A percentile compares a stretch with the other conserved stretches of the same genome.
Evolutionary conservation across 768 basidiomycete species (phyloP).

Genomic region (Sporobolomyces phaffii): DNA sequence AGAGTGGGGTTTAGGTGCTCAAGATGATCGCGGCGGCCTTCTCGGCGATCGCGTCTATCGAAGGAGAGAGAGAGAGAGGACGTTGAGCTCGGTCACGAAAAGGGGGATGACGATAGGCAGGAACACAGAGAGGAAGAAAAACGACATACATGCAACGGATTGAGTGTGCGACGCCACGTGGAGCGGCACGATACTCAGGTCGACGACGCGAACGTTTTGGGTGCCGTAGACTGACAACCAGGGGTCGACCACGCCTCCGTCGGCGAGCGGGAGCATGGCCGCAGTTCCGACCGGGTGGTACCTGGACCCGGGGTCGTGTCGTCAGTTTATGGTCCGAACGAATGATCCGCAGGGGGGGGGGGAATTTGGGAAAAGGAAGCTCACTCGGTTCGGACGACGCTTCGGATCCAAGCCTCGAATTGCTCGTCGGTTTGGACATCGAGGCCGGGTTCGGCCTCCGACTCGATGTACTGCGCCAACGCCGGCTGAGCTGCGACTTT

Average conservation of each 20-base stretch:
- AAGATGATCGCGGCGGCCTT: slow-evolving; percentile 29
- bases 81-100: too few relatives aligned
- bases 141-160: slow-evolving; percentile 13
- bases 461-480: slow-evolving; percentile 8
- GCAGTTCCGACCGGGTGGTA: slow-evolving; percentile 51
- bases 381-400: slow-evolving; percentile 52
- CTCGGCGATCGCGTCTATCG: slow-evolving; percentile 23
- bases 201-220: slow-evolving; percentile 42
- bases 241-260: slow-evolving; percentile 52
- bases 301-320: too few relatives aligned
- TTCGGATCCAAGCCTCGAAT: slow-evolving; percentile 55
- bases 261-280: slow-evolving; percentile 49
- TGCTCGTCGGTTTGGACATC: slow-evolving; percentile 55
- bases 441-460: slow-evolving; percentile 50
- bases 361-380: neutral
- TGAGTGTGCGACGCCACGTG: slow-evolving; percentile 26
- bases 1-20: too few relatives aligned
- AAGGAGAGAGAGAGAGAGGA: neutral
- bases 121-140: neutral
- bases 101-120: neutral
- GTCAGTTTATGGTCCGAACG: slow-evolving; percentile 32
- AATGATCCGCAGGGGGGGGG: neutral
- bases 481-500: neutral
- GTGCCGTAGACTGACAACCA: slow-evolving; percentile 46
- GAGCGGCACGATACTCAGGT: slow-evolving; percentile 15